These are phyloP conservation scores for Zygnema circumcarinatum DNA, from an alignment of 139 green algal genomes.

Conservation along the genomic window DNA sequence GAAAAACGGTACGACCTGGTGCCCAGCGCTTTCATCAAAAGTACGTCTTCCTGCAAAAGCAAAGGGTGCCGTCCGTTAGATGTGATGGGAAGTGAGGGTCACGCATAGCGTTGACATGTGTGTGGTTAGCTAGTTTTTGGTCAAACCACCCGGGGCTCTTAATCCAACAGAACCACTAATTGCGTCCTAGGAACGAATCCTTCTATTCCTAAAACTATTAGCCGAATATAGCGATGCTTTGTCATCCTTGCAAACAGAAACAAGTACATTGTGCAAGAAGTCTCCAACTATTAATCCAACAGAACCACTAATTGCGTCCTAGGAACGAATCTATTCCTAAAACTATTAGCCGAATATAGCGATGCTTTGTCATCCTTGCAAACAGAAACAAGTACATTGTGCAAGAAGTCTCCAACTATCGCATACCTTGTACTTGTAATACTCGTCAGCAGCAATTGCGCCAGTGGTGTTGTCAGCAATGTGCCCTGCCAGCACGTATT, in stretches of 20 bases:
- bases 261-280: not conserved
- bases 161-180: no score
- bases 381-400: not conserved
- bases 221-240: not conserved
- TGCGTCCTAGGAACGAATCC: not conserved
- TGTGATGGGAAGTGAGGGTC: no score
- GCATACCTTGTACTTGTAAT: not conserved
- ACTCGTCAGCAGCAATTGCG: not conserved
- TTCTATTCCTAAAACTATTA: no score
- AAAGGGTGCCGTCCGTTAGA: not conserved
- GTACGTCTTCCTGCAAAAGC: slow-evolving; percentile 62
- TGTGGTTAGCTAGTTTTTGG: no score
- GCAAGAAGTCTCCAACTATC: not conserved
- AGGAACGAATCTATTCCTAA: not conserved
- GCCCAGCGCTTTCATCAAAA: slow-evolving; percentile 64
- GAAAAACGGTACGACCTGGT: slow-evolving; percentile 67
- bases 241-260: not conserved
- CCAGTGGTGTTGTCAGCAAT: not conserved
- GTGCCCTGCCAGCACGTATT: no score
- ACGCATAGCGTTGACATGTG: no score
- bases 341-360: not conserved
- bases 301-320: not conserved
- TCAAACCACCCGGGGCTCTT: no score
- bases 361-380: not conserved
- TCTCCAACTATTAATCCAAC: no score